Conservation (phyloP, 2,329 filamentous ascomycete species). For the Escovopsis sp. region DNA sequence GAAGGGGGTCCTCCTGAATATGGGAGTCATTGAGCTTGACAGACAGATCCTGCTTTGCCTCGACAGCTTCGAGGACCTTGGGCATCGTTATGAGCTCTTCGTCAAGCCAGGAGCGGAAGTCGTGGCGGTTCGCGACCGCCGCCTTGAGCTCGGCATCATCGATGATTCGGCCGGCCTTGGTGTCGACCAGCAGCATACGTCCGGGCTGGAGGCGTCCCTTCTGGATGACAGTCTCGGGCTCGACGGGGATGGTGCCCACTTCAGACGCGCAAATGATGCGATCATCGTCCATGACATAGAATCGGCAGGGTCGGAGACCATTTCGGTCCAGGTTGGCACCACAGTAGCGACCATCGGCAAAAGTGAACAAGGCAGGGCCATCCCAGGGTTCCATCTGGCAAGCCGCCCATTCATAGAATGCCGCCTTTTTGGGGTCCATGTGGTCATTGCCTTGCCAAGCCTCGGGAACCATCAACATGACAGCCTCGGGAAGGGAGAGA, state of each 20-base stretch:
- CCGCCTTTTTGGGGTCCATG: slow-evolving; percentile 90
- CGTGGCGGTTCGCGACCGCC: slow-evolving; percentile 70
- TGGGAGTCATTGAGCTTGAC: slow-evolving; percentile 51
- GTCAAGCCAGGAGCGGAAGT: slow-evolving; percentile 82
- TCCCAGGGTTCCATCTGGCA: slow-evolving; percentile 99
- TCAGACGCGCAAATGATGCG: slow-evolving; percentile 95
- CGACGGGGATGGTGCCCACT: slow-evolving; percentile 83
- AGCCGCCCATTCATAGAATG: slow-evolving; percentile 96
- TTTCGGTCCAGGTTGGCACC: slow-evolving; percentile 95
- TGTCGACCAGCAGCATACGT: slow-evolving; percentile 93
- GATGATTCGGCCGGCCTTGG: slow-evolving; percentile 75
- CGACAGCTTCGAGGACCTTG: slow-evolving; percentile 50
- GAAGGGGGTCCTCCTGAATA: slow-evolving; percentile 70
- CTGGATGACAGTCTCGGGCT: slow-evolving; percentile 78
- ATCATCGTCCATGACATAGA: slow-evolving; percentile 93
- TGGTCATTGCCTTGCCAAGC: slow-evolving; percentile 88
- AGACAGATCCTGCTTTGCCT: slow-evolving; percentile 47
- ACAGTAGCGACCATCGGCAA: slow-evolving; percentile 90
- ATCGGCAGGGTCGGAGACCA: slow-evolving; percentile 86
- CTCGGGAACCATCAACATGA: slow-evolving; percentile 98
- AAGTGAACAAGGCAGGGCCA: slow-evolving; percentile 90
- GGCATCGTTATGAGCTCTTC: slow-evolving; percentile 73
- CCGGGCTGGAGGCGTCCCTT: slow-evolving; percentile 90
- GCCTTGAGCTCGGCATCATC: slow-evolving; percentile 86
- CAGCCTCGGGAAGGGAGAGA: slow-evolving; percentile 82